These are phyloP conservation scores for Batrachochytrium dendrobatidis DNA, from an alignment of 371 early-diverging fungal species.

Conservation along the genomic window DNA sequence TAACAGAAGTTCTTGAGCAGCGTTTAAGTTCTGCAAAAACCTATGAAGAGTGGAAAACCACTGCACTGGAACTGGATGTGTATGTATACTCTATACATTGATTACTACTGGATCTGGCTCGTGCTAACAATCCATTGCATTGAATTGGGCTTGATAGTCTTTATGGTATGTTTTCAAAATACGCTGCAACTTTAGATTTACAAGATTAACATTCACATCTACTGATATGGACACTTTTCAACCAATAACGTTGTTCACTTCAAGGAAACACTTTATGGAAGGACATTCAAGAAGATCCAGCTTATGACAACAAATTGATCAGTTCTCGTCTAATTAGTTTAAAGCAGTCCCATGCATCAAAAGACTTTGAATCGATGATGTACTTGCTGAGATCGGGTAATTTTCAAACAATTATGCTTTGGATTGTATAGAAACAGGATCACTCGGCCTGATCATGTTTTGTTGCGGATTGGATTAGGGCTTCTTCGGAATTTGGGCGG, in stretches of 20 bases:
- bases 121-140: background rate
- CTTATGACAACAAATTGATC: constrained; percentile 68
- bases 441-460: background rate
- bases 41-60: constrained; percentile 53
- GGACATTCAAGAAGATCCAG: constrained; percentile 46
- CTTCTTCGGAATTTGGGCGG: constrained; percentile 69
- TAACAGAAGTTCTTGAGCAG: background rate
- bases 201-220: background rate
- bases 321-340: constrained; percentile 42
- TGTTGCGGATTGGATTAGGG: constrained; percentile 37
- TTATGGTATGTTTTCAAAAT: background rate
- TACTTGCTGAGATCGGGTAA: constrained; percentile 50
- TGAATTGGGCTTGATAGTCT: background rate
- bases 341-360: constrained; percentile 42
- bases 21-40: constrained; percentile 39
- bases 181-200: background rate
- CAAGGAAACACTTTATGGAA: constrained; percentile 50
- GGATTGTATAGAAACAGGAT: background rate
- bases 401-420: background rate
- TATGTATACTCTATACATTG: constrained; percentile 15
- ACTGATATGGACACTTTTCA: background rate
- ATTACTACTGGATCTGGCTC: background rate
- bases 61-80: constrained; percentile 52
- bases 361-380: constrained; percentile 50
- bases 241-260: no score